Conservation (phyloP, 2,329 filamentous ascomycete genomes). For the Paracamarosporium sp. region DNA sequence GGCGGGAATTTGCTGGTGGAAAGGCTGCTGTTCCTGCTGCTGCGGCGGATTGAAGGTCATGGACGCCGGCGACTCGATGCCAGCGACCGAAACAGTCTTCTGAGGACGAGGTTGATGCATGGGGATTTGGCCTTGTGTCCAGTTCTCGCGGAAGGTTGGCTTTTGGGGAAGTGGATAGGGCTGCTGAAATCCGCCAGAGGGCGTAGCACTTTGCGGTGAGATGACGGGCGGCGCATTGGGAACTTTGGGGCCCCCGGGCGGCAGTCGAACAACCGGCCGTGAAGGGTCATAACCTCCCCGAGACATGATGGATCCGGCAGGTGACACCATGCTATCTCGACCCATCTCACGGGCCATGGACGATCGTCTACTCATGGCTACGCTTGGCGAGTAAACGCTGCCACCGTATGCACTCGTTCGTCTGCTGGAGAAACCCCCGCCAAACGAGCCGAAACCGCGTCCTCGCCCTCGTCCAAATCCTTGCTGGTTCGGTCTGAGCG, state of each 20-base stretch:
- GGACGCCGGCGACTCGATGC: conserved; percentile 83
- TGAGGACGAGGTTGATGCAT: conserved; percentile 97
- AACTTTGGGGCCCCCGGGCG: conserved; percentile 62
- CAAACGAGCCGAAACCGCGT: conserved; percentile 72
- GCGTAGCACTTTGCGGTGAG: conserved; percentile 43
- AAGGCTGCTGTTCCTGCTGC: conserved; percentile 79
- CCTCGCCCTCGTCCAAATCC: conserved; percentile 71
- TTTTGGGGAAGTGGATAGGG: conserved; percentile 61
- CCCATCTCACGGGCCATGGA: conserved; percentile 73
- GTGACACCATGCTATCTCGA: conserved; percentile 79
- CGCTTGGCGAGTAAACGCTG: conserved; percentile 83
- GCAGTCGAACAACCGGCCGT: conserved; percentile 82
- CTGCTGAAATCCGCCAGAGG: conserved; percentile 61
- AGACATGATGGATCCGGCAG: conserved; percentile 78
- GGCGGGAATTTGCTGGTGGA: conserved; percentile 91
- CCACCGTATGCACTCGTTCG: conserved; percentile 84
- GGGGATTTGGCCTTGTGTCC: conserved; percentile 63
- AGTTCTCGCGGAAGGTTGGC: conserved; percentile 65
- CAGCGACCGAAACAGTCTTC: conserved; percentile 90
- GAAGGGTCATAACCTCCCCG: conserved; percentile 65
- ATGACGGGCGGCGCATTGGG: conserved; percentile 35
- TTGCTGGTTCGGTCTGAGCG: conserved; percentile 91
- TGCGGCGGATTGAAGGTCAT: conserved; percentile 66
- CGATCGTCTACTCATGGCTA: conserved; percentile 87
- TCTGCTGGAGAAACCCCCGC: conserved; percentile 70